Conservation (phyloP, 1,284 basidiomycete species). For the Paramarasmius palmivorus region DNA sequence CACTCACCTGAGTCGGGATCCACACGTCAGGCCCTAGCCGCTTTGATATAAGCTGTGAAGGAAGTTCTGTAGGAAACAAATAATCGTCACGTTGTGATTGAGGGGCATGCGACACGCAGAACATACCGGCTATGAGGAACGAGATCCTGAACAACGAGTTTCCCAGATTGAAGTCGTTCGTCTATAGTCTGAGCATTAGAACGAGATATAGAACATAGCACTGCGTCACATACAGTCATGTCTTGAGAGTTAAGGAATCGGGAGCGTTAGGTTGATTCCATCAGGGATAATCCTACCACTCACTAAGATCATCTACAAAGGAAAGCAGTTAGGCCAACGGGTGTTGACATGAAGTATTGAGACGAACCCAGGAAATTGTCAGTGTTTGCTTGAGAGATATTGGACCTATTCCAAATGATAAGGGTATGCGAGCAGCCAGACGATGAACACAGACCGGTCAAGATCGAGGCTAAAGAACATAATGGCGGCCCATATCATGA, state of each 20-base stretch:
- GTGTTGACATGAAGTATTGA: too few relatives aligned
- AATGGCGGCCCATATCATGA: constrained; percentile 65
- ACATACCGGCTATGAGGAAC: constrained; percentile 55
- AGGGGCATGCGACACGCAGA: not conserved
- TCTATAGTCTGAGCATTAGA: constrained; percentile 16
- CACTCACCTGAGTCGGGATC: constrained; percentile 62
- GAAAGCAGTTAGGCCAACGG: too few relatives aligned
- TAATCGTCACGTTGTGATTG: too few relatives aligned
- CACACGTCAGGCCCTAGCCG: constrained; percentile 71
- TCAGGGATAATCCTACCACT: too few relatives aligned
- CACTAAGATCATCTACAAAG: too few relatives aligned
- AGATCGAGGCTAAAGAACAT: constrained; percentile 67
- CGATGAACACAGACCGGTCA: constrained; percentile 38
- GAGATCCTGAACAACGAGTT: constrained; percentile 56
- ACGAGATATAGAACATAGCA: too few relatives aligned
- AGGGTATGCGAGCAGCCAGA: not conserved
- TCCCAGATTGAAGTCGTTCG: constrained; percentile 68
- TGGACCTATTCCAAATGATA: constrained; percentile 24
- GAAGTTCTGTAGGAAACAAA: constrained; percentile 42
- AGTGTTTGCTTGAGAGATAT: constrained; percentile 57
- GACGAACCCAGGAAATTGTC: constrained; percentile 48
- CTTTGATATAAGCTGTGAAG: constrained; percentile 74
- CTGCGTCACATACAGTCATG: too few relatives aligned
- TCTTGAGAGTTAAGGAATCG: too few relatives aligned
- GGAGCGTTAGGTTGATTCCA: too few relatives aligned